These are phyloP conservation scores for Metarhizium anisopliae DNA, from an alignment of 2,329 filamentous ascomycete species.

Conservation along the genomic window DNA sequence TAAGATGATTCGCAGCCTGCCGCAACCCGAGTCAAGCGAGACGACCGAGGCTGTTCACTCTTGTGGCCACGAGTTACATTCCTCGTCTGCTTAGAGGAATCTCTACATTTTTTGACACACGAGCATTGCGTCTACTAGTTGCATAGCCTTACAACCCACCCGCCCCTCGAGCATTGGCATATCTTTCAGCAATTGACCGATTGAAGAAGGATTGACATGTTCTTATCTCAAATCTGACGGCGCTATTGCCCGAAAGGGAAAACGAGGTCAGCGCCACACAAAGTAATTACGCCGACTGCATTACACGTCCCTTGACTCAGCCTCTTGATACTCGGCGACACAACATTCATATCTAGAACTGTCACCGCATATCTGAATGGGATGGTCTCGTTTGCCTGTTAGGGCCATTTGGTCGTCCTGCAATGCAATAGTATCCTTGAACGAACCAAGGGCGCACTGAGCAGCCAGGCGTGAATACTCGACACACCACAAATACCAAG, in stretches of 20 bases:
- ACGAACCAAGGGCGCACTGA: neutral
- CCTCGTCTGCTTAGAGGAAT: neutral
- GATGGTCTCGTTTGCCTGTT: neutral
- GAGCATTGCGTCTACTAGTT: too few species aligned
- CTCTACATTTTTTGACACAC: too few species aligned
- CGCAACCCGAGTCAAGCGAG: too few species aligned
- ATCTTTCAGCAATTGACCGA: too few species aligned
- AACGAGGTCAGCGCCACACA: conserved; percentile 7
- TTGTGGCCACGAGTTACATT: neutral
- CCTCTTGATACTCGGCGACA: too few species aligned
- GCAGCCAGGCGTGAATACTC: neutral
- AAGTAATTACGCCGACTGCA: neutral
- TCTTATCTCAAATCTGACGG: neutral
- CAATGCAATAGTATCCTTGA: neutral
- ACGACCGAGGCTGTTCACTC: too few species aligned
- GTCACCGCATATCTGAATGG: neutral
- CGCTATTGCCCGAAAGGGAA: conserved; percentile 10
- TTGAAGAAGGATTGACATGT: too few species aligned
- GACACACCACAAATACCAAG: neutral
- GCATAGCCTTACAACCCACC: too few species aligned
- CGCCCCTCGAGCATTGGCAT: too few species aligned
- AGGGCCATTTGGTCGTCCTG: neutral
- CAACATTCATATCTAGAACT: neutral
- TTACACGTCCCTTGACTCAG: too few species aligned
- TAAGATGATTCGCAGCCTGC: too few species aligned